Conservation (phyloP, 495 filamentous ascomycete genomes). For the Xylaria castorea region DNA sequence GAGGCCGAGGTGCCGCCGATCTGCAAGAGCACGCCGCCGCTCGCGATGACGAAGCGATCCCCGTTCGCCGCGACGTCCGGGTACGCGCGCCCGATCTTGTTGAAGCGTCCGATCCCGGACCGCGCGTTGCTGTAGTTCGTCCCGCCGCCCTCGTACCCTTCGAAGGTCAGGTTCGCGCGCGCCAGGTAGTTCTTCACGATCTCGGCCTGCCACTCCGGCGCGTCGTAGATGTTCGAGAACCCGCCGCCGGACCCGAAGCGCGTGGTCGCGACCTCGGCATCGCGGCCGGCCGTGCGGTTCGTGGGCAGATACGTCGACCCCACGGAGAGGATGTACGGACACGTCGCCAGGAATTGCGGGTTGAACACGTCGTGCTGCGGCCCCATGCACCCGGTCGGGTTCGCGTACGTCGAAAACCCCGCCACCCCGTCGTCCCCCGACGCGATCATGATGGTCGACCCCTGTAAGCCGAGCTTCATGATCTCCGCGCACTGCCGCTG, state of each 20-base stretch:
- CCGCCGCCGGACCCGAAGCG: constrained; percentile 65
- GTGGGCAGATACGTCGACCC: constrained; percentile 42
- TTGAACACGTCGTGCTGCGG: constrained; percentile 38
- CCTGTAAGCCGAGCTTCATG: constrained; percentile 71
- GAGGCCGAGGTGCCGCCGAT: constrained; percentile 47
- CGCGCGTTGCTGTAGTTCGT: constrained; percentile 34
- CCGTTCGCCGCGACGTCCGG: constrained; percentile 67
- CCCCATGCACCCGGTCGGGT: constrained; percentile 36
- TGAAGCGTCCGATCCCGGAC: constrained; percentile 46
- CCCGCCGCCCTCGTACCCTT: constrained; percentile 44
- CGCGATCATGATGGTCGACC: constrained; percentile 65
- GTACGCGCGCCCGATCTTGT: constrained; percentile 62
- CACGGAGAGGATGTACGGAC: constrained; percentile 41
- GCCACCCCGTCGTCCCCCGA: constrained; percentile 66
- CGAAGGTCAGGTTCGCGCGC: constrained; percentile 48
- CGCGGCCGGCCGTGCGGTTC: constrained; percentile 33
- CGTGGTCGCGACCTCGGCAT: constrained; percentile 51
- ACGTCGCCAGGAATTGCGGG: constrained; percentile 41
- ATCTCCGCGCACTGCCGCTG: constrained; percentile 52
- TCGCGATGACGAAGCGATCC: constrained; percentile 61
- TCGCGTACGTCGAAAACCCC: constrained; percentile 52
- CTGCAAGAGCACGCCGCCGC: constrained; percentile 54
- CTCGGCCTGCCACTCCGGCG: constrained; percentile 62
- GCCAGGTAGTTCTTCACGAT: constrained; percentile 59
- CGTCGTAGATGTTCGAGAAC: constrained; percentile 70